Base-by-base conservation (phyloP, 768 basidiomycete species). In the Suillus americanus region DNA sequence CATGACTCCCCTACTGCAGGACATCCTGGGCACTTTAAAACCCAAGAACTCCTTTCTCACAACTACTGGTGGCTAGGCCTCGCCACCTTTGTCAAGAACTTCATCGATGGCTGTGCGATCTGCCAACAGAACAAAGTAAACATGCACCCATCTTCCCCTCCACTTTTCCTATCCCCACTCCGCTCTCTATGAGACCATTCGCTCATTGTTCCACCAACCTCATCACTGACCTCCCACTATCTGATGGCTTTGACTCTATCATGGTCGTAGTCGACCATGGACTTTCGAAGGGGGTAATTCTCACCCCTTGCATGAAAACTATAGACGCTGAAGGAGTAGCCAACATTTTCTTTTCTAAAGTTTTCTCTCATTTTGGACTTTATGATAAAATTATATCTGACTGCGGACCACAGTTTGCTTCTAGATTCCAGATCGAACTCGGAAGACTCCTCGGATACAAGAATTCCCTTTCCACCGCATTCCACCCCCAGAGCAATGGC, bases 121-220 rank as follows among this genome's bases (percentile, higher is more conserved):
- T 59, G 57, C 18, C 57, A 59, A 37, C 57, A 59, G 37, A 33
- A 33, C 3, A 59, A 59, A 40, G 57, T 59, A 2, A 59, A 59
- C 57, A 59, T 20, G 37, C 57, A 59, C 57, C 57, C 37, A 8
- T 45, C 43, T 0, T 3, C 20, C 0, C 43, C 43, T 3, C 20
- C 43, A 0, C 43, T 45, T 9, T 1, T 1, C 43, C 43, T 8
- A 45, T 45, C 0, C 43, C 20, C 3, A 1, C 43, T 0, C 43
- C 43, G 0, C 8, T 45, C 0, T 45, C 20, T 8, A 45, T 8
- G 1, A 0, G 8, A 20, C 43, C 43, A 1, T 45, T 45, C 8
- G 8, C 43, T 10, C 43, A 45, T 3, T 1, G 1, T 2, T 45
- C 20, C 0, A 9, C 10, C 0, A 20, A 45, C 5, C 43, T 45